phyloP scores from a whole-genome alignment of 2,329 filamentous ascomycete genomes.

The Aspergillus puulaauensis region DNA sequence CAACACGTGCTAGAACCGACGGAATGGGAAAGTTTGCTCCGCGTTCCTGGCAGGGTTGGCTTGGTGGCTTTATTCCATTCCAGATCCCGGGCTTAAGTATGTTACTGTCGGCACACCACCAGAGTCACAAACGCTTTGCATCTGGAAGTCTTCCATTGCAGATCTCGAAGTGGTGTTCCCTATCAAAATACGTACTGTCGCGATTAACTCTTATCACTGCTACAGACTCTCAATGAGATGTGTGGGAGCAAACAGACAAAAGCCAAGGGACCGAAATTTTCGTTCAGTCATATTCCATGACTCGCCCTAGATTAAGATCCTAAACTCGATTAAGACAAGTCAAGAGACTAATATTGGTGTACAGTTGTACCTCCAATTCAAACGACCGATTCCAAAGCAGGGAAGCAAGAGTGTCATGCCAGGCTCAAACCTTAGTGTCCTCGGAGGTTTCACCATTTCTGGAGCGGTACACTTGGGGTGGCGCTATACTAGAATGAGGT shows the following conservation, averaged over 20 bases:
- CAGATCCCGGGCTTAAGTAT: not conserved
- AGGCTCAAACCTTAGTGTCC: slow-evolving; percentile 17
- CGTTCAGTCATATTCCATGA: not conserved
- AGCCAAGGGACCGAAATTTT: not conserved
- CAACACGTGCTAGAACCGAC: not conserved
- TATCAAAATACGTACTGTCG: not conserved
- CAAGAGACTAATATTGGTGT: not conserved
- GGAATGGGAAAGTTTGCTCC: not conserved
- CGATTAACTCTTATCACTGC: not conserved
- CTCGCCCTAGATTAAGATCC: not conserved
- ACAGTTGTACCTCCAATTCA: not conserved
- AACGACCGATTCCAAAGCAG: not conserved
- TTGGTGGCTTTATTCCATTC: not conserved
- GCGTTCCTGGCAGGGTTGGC: not conserved
- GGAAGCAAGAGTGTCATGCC: not conserved
- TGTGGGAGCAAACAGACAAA: not conserved
- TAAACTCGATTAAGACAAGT: slow-evolving; percentile 2
- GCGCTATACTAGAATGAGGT: slow-evolving; percentile 7
- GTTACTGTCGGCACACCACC: not conserved
- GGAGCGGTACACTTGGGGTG: slow-evolving; percentile 16
- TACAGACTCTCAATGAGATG: not conserved
- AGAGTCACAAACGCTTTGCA: not conserved
- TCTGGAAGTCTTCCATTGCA: not conserved
- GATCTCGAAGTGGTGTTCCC: not conserved
- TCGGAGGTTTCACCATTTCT: slow-evolving; percentile 24